Base-by-base conservation (phyloP, 257 asterid genomes). In the Scutellaria baicalensis region DNA sequence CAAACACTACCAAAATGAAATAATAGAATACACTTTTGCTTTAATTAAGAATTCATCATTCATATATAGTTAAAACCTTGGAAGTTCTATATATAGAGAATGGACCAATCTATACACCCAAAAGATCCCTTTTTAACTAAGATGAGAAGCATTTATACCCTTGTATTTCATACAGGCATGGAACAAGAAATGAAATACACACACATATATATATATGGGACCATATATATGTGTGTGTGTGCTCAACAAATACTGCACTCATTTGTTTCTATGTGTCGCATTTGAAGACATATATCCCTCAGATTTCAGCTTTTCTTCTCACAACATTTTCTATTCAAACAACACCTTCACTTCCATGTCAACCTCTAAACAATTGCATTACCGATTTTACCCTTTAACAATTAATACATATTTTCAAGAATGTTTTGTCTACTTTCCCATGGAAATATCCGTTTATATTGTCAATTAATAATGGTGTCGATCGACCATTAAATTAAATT, bases 261-360 rank as follows among this genome's bases (percentile, higher is more conserved):
- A 73, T 69, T 75, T 77, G 82, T 74, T 42, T 66, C 48, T 40
- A 70, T 66, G 75, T 67, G 78, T n/a, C 61, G 70, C 66, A 48
- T 66, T 39, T 45, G n/a, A 70, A 58, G 85, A 80, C 85, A 80
- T 39, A 39, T 16, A 21, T 43, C 18, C 27, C 79, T 77, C 72
- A 38, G 18, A 45, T 17, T 48, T 69, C 80, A 77, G 82, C 82
- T 60, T 80, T 80, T 66, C 39, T 58, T 18, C n/a, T 69, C 74
- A 44, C 39, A 74, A 60, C 74, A 76, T 33, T 27, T 27, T 38
- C 27, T 51, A 38, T 45, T 64, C 38, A 60, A 65, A 74, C 56
- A 70, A 61, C 64, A 69, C 61, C 9, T 67, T 61, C 64, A 27
- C 59, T 40, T 23, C 40, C 36, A 68, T 75, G 61, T 59, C 79